Evolutionary conservation across 805 yeast genomes (phyloP).

Genomic region (Candida patagonica): DNA sequence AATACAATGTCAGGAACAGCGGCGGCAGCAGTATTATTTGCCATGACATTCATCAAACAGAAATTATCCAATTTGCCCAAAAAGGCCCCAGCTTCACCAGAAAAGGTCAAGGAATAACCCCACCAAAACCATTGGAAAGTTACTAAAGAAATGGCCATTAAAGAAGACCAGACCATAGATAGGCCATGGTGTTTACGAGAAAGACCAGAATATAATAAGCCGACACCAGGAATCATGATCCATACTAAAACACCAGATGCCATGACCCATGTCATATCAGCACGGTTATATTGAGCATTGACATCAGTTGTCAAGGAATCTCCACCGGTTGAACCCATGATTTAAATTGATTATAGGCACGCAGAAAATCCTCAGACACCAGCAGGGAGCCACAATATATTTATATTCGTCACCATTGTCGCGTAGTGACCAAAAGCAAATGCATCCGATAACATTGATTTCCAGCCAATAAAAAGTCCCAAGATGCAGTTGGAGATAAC

Average conservation of each 20-base stretch:
- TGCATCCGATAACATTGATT: too few relatives aligned
- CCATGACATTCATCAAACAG: constrained; percentile 71
- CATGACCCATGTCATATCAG: constrained; percentile 71
- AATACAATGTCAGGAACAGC: constrained; percentile 85
- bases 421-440: too few relatives aligned
- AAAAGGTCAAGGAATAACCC: constrained; percentile 89
- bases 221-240: constrained; percentile 96
- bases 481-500: too few relatives aligned
- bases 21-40: constrained; percentile 57
- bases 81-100: constrained; percentile 59
- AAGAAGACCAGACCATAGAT: constrained; percentile 85
- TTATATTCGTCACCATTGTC: too few relatives aligned
- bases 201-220: constrained; percentile 84
- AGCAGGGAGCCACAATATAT: too few relatives aligned
- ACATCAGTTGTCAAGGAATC: constrained; percentile 64
- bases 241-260: constrained; percentile 55
- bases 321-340: constrained; percentile 52
- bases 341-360: background rate
- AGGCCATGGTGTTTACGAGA: constrained; percentile 95
- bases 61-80: constrained; percentile 78
- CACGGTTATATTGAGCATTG: constrained; percentile 58
- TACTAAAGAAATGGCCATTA: constrained; percentile 77
- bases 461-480: too few relatives aligned
- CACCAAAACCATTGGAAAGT: constrained; percentile 97
- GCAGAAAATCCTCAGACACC: too few relatives aligned